Percentiles rank a stretch among this genome's conserved stretches.
Conservation (phyloP, 139 green algal species). For the Micromonas pusilla region DNA sequence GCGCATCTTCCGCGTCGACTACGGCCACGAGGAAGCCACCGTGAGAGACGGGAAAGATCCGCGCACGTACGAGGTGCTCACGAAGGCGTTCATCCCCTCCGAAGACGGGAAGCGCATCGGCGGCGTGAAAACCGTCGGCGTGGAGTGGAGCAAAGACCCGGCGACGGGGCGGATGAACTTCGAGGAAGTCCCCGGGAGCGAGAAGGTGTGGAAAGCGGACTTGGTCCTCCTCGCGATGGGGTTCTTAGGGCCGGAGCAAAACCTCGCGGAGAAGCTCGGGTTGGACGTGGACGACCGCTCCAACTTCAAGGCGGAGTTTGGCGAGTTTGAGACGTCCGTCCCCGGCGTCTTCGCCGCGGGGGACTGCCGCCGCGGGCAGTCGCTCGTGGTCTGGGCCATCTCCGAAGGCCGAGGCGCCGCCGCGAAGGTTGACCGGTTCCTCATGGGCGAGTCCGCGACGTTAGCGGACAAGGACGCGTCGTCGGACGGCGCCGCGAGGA, state of each 20-base stretch:
- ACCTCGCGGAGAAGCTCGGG: slow-evolving; percentile 52
- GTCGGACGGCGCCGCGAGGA: no score
- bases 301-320: slow-evolving; percentile 93
- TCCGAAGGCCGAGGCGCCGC: slow-evolving; percentile 79
- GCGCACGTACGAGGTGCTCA: slow-evolving; percentile 85
- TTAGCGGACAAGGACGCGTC: background rate
- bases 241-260: slow-evolving; percentile 88
- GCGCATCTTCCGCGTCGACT: slow-evolving; percentile 77
- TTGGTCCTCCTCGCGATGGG: slow-evolving; percentile 91
- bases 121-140: slow-evolving; percentile 65
- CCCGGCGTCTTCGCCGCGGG: slow-evolving; percentile 90
- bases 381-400: slow-evolving; percentile 80
- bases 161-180: slow-evolving; percentile 45
- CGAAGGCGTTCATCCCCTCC: slow-evolving; percentile 84
- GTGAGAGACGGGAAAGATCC: slow-evolving; percentile 65
- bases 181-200: slow-evolving; percentile 62
- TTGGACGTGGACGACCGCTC: slow-evolving; percentile 68
- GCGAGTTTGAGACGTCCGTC: slow-evolving; percentile 76
- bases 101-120: slow-evolving; percentile 44
- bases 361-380: slow-evolving; percentile 86
- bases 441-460: slow-evolving; percentile 26
- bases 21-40: slow-evolving; percentile 85
- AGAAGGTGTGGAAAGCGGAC: slow-evolving; percentile 75
- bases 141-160: slow-evolving; percentile 49
- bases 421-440: slow-evolving; percentile 58